These are phyloP conservation scores for Pichia sp. DNA, from an alignment of 1,139 yeast species.

Conservation along the genomic window DNA sequence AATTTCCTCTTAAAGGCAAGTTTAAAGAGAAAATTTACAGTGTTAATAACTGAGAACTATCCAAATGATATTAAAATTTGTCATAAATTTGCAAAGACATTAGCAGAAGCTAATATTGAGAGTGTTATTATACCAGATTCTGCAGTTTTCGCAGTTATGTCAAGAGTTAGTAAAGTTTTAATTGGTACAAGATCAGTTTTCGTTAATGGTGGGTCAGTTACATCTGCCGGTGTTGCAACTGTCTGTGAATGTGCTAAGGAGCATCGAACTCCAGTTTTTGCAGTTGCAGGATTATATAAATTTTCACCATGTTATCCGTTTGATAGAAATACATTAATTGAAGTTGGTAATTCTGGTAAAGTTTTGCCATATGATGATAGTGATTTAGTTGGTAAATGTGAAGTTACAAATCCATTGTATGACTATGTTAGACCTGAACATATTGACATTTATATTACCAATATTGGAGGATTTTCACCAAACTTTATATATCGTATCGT, in stretches of 20 bases:
- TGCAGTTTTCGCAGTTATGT: slow-evolving; percentile 91
- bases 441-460: slow-evolving; percentile 89
- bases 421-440: slow-evolving; percentile 93
- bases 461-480: slow-evolving; percentile 94
- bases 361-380: slow-evolving; percentile 69
- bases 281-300: slow-evolving; percentile 90
- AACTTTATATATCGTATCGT: slow-evolving; percentile 93
- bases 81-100: slow-evolving; percentile 69
- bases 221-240: slow-evolving; percentile 84
- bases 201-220: slow-evolving; percentile 92
- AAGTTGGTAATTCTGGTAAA: slow-evolving; percentile 89
- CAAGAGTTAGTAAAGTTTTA: slow-evolving; percentile 92
- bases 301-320: slow-evolving; percentile 92
- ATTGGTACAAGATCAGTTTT: slow-evolving; percentile 85
- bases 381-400: slow-evolving; percentile 60
- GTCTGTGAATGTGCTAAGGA: slow-evolving; percentile 96
- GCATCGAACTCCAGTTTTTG: slow-evolving; percentile 90
- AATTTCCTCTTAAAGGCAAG: slow-evolving; percentile 84
- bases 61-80: slow-evolving; percentile 79
- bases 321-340: slow-evolving; percentile 79
- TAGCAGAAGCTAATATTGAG: slow-evolving; percentile 82
- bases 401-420: slow-evolving; percentile 83
- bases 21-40: slow-evolving; percentile 84
- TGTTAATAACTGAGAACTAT: slow-evolving; percentile 83
- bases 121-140: slow-evolving; percentile 90